phyloP scores from a whole-genome alignment of 148 eudicot genomes.

The Chenopodium quinoa region DNA sequence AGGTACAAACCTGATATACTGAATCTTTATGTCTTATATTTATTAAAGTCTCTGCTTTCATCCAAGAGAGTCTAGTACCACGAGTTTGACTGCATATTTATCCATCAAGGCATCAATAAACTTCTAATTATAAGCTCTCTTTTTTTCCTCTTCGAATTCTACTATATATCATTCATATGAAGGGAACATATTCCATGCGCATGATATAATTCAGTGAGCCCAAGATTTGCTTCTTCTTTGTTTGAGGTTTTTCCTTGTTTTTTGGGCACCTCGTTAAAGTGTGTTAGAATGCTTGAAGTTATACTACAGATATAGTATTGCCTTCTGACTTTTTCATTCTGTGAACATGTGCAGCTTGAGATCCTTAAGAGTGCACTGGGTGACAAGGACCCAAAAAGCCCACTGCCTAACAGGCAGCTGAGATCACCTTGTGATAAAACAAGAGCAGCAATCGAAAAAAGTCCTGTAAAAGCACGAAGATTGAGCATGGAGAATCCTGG shows the following conservation, averaged over 20 bases:
- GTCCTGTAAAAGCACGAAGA: slow-evolving; percentile 29
- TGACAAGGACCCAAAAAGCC: slow-evolving; percentile 40
- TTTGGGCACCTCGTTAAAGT: not conserved
- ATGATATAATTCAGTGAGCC: not conserved
- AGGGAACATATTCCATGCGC: not conserved
- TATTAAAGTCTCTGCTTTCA: not conserved
- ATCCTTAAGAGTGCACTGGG: slow-evolving; percentile 58
- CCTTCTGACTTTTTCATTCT: not conserved
- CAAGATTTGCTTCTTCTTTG: not conserved
- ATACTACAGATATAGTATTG: not conserved
- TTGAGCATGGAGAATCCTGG: slow-evolving; percentile 30
- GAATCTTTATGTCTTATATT: not conserved
- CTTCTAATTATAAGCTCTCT: too few species aligned
- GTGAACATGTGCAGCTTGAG: slow-evolving; percentile 55
- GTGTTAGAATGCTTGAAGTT: not conserved
- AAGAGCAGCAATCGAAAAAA: slow-evolving; percentile 23
- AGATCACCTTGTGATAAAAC: slow-evolving; percentile 37
- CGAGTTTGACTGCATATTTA: too few species aligned
- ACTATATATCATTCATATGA: too few species aligned
- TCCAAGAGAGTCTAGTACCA: not conserved
- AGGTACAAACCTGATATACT: slow-evolving; percentile 32
- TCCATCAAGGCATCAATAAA: too few species aligned
- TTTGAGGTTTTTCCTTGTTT: not conserved
- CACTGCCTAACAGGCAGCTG: slow-evolving; percentile 31
- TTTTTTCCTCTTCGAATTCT: not conserved